Conservation (phyloP, 805 yeast species). For the Yarrowia deformans region DNA sequence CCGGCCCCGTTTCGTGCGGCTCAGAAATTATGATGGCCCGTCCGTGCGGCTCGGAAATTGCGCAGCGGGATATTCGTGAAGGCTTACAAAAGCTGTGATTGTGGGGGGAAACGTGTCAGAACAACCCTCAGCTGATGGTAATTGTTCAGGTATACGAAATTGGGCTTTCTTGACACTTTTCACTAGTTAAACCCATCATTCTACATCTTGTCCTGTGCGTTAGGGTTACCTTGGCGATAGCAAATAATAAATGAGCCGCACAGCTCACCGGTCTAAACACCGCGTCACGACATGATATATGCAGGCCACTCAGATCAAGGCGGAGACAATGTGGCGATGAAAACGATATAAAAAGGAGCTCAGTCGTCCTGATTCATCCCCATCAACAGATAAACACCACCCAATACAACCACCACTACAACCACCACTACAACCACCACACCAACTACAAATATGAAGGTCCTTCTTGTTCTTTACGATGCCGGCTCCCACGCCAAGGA, state of each 20-base stretch:
- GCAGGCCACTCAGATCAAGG: neutral
- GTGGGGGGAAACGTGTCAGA: too few relatives aligned
- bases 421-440: neutral
- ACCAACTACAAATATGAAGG: neutral
- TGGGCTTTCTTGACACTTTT: too few relatives aligned
- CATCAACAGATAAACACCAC: neutral
- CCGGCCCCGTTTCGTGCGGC: constrained; percentile 1
- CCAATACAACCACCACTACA: neutral
- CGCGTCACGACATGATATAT: neutral
- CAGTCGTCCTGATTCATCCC: neutral
- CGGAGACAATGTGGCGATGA: neutral
- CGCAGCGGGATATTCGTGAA: neutral
- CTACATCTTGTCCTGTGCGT: neutral
- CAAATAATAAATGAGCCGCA: neutral
- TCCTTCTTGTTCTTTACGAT: neutral
- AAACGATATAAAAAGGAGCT: neutral
- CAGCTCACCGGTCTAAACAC: neutral
- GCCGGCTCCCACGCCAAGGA: too few relatives aligned
- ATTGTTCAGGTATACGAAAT: too few relatives aligned
- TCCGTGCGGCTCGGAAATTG: constrained; percentile 7
- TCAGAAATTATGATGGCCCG: neutral
- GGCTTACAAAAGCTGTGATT: too few relatives aligned
- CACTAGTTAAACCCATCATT: too few relatives aligned
- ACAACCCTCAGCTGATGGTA: too few relatives aligned
- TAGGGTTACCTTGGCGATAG: neutral